Evolutionary conservation across 306 rosid genomes (phyloP).

Genomic region (Malus sylvestris): DNA sequence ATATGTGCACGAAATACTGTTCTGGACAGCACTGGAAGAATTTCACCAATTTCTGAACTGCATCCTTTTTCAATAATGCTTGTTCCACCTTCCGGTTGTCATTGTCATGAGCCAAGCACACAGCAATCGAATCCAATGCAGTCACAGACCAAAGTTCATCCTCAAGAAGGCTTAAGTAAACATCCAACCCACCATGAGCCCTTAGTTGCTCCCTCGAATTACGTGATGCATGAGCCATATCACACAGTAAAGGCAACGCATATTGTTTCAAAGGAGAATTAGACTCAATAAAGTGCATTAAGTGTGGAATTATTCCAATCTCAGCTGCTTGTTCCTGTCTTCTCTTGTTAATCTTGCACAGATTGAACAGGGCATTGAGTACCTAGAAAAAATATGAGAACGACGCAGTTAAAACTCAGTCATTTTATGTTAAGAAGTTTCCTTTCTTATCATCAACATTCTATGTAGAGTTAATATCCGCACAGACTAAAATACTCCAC

Average conservation of each 20-base stretch:
- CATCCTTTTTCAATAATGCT: conserved; percentile 86
- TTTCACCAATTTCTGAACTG: conserved; percentile 91
- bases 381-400: conserved; percentile 44
- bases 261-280: conserved; percentile 81
- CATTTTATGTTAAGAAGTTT: background rate
- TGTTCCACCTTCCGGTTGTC: conserved; percentile 95
- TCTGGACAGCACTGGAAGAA: conserved; percentile 97
- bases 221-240: conserved; percentile 99
- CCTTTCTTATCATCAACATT: background rate
- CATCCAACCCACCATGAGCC: conserved; percentile 99
- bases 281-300: conserved; percentile 84
- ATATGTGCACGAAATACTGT: conserved; percentile 86
- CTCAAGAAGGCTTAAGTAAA: conserved; percentile 93
- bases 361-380: conserved; percentile 82
- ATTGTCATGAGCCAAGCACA: conserved; percentile 92
- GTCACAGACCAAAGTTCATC: conserved; percentile 94
- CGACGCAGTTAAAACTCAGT: conserved; percentile 12
- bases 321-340: conserved; percentile 99
- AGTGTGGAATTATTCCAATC: conserved; percentile 98
- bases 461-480: background rate
- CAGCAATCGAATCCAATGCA: conserved; percentile 92
- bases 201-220: conserved; percentile 97
- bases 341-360: conserved; percentile 98
- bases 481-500: background rate
- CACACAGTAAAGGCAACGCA: conserved; percentile 92